A percentile compares a stretch with the other conserved stretches of the same genome.
These are phyloP conservation scores for Penicillium sumatraense DNA, from an alignment of 2,329 filamentous ascomycete species.

Conservation along the genomic window DNA sequence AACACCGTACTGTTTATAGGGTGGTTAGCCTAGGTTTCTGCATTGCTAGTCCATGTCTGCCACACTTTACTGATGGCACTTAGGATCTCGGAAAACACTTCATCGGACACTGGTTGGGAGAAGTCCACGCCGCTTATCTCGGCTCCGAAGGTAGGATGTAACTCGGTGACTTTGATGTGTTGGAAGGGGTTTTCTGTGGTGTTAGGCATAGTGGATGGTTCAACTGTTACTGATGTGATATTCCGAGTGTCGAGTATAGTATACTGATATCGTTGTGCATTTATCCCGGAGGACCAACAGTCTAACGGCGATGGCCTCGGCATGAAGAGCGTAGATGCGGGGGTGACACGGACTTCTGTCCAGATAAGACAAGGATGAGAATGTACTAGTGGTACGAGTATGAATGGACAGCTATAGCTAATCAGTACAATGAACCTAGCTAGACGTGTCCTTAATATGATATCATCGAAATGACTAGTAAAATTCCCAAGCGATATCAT, in stretches of 20 bases:
- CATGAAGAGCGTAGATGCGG: slow-evolving; percentile 19
- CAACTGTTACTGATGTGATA: neutral
- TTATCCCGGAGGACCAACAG: no score
- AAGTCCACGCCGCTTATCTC: slow-evolving; percentile 46
- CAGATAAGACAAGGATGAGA: no score
- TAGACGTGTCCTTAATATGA: no score
- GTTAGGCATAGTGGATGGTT: slow-evolving; percentile 43
- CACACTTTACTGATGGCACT: slow-evolving; percentile 41
- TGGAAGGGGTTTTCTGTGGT: slow-evolving; percentile 30
- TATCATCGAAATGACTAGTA: no score
- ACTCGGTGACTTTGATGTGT: slow-evolving; percentile 36
- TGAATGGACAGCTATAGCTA: no score
- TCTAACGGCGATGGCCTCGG: slow-evolving; percentile 5
- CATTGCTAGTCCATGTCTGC: no score
- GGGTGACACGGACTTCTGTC: slow-evolving; percentile 19
- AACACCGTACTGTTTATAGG: slow-evolving; percentile 55
- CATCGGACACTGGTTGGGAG: slow-evolving; percentile 34
- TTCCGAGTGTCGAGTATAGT: neutral
- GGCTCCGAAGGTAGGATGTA: slow-evolving; percentile 45
- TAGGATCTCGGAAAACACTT: slow-evolving; percentile 42
- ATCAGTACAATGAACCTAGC: no score
- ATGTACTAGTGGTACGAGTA: no score
- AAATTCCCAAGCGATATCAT: no score
- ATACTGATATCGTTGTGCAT: no score
- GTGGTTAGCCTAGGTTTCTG: neutral